Evolutionary conservation across 176 grass and related monocot genomes (phyloP).

Genomic region (Phyllostachys edulis): DNA sequence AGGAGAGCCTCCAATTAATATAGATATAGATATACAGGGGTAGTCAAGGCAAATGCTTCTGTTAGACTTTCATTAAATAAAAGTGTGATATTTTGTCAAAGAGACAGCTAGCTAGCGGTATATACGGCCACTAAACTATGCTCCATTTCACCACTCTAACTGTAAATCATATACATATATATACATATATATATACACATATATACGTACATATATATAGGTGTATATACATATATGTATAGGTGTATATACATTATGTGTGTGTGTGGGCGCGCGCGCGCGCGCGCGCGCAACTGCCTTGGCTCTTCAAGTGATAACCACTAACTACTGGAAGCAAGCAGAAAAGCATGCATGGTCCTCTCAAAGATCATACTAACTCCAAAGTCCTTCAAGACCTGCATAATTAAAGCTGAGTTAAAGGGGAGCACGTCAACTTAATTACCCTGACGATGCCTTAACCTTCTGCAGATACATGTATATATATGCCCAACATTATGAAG

Average conservation of each 20-base stretch:
- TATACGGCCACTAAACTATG: neutral
- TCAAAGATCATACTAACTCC: too few relatives aligned
- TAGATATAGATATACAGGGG: neutral
- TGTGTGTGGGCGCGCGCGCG: too few relatives aligned
- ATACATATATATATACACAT: too few relatives aligned
- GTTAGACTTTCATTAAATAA: neutral
- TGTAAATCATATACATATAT: too few relatives aligned
- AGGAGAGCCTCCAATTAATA: too few relatives aligned
- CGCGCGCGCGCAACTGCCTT: too few relatives aligned
- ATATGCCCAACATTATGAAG: constrained; percentile 36
- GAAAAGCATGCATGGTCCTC: too few relatives aligned
- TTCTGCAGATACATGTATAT: neutral
- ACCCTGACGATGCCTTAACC: neutral
- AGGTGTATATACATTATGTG: too few relatives aligned
- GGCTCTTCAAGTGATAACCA: too few relatives aligned
- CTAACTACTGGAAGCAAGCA: too few relatives aligned
- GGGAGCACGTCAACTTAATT: neutral
- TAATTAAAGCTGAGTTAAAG: neutral
- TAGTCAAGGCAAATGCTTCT: constrained; percentile 4
- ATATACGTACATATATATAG: too few relatives aligned
- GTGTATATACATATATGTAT: too few relatives aligned
- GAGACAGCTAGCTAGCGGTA: neutral
- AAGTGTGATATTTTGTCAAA: neutral
- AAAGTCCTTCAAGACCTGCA: neutral
- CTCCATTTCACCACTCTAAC: neutral